A percentile compares a stretch with the other conserved stretches of the same genome.
phyloP scores from a whole-genome alignment of 805 yeast species.

The Barnettozyma sucrosica region DNA sequence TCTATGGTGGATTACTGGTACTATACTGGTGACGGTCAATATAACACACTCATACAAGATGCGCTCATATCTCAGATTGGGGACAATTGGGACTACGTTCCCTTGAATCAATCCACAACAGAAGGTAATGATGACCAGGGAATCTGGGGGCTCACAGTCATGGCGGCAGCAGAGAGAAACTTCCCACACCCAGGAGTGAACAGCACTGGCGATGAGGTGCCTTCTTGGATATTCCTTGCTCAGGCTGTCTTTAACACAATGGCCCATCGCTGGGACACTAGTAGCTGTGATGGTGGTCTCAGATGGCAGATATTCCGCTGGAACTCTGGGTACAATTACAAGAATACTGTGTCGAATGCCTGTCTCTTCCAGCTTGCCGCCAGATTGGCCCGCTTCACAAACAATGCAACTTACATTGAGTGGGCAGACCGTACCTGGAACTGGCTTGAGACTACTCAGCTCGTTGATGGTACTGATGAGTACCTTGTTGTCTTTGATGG shows the following conservation, averaged over 20 bases:
- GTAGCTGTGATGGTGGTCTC: constrained; percentile 76
- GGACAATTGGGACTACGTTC: constrained; percentile 71
- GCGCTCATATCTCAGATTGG: constrained; percentile 75
- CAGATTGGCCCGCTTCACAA: constrained; percentile 76
- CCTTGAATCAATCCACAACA: constrained; percentile 80
- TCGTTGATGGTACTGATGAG: constrained; percentile 27
- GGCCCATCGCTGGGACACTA: constrained; percentile 89
- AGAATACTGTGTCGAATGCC: constrained; percentile 88
- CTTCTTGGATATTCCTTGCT: constrained; percentile 77
- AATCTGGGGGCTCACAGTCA: constrained; percentile 91
- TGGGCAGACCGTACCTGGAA: constrained; percentile 74
- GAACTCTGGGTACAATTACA: constrained; percentile 92
- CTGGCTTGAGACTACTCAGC: constrained; percentile 59
- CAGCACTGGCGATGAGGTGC: constrained; percentile 28
- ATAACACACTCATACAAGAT: constrained; percentile 47
- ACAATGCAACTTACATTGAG: constrained; percentile 64
- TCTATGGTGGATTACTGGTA: constrained; percentile 72
- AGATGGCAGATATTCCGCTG: constrained; percentile 95
- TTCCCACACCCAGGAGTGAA: constrained; percentile 61
- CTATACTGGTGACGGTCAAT: constrained; percentile 65
- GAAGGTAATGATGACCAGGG: constrained; percentile 99
- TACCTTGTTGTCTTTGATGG: constrained; percentile 56
- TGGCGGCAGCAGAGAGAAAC: constrained; percentile 88
- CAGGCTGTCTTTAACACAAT: constrained; percentile 90
- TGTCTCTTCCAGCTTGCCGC: constrained; percentile 85